A percentile compares a stretch with the other conserved stretches of the same genome.
Evolutionary conservation across 148 eudicot species (phyloP).

Genomic region (Rheum nobile): DNA sequence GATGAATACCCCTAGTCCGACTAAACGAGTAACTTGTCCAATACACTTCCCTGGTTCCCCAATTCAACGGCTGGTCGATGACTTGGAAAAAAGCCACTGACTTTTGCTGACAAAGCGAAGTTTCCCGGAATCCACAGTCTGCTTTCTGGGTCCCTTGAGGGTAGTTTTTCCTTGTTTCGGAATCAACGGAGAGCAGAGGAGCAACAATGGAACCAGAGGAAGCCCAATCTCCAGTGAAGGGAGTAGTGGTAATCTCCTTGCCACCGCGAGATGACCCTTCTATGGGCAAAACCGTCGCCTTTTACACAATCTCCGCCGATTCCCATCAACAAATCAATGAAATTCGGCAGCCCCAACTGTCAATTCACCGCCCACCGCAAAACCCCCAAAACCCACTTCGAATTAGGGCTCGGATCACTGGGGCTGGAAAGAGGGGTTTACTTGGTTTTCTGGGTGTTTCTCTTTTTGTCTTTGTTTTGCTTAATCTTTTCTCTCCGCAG

Average conservation of each 20-base stretch:
- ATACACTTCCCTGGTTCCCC: not conserved
- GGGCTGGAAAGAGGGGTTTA: slow-evolving; percentile 4
- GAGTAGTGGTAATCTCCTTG: slow-evolving; percentile 32
- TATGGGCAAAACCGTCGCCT: slow-evolving; percentile 43
- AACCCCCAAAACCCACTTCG: not conserved
- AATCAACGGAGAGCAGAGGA: not conserved
- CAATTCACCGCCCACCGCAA: slow-evolving; percentile 10
- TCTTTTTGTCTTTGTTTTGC: slow-evolving; percentile 22
- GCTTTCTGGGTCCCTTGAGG: not conserved
- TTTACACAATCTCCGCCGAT: slow-evolving; percentile 22
- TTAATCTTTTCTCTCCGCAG: slow-evolving; percentile 10
- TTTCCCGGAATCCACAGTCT: not conserved
- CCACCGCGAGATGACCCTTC: slow-evolving; percentile 48
- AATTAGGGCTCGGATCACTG: slow-evolving; percentile 9
- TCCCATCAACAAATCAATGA: slow-evolving; percentile 9
- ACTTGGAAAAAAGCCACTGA: not conserved
- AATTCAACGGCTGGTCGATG: not conserved
- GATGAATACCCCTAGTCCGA: too few relatives aligned
- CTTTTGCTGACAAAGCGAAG: not conserved
- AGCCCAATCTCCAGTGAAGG: slow-evolving; percentile 13
- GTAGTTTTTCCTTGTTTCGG: not conserved
- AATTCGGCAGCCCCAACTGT: slow-evolving; percentile 4
- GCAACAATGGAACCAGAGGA: slow-evolving; percentile 14
- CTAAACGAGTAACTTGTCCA: not conserved
- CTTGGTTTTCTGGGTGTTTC: slow-evolving; percentile 20